These are phyloP conservation scores for Dryas integrifolia DNA, from an alignment of 331 rosid genomes.

Conservation along the genomic window DNA sequence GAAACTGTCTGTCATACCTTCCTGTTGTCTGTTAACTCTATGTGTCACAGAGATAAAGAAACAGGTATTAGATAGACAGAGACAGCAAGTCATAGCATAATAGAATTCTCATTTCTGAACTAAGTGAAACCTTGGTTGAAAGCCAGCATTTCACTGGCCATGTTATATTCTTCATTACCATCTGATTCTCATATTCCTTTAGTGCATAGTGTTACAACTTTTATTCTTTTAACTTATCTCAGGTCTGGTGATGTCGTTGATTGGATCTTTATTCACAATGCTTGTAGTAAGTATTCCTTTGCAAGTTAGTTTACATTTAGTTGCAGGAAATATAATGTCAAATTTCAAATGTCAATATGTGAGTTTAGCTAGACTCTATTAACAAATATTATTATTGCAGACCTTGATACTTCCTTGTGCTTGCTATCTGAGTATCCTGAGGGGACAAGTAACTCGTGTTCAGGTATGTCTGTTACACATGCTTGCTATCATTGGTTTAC, in stretches of 20 bases:
- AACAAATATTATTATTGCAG: conserved; percentile 38
- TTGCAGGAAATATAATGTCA: neutral
- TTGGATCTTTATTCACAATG: conserved; percentile 92
- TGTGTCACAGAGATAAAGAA: too few relatives aligned
- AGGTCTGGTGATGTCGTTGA: conserved; percentile 85
- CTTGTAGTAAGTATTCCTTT: conserved; percentile 69
- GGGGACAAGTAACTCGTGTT: conserved; percentile 51
- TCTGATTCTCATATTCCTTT: neutral
- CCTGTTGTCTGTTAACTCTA: conserved; percentile 4
- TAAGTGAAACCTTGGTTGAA: too few relatives aligned
- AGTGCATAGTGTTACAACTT: neutral
- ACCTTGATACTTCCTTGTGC: conserved; percentile 91
- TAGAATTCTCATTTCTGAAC: too few relatives aligned
- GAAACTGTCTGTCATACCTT: neutral
- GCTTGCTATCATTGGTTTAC: neutral
- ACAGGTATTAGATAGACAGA: too few relatives aligned
- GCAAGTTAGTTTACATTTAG: neutral
- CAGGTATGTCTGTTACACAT: conserved; percentile 48
- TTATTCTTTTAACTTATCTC: neutral
- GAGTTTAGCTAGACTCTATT: neutral
- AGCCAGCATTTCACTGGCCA: too few relatives aligned
- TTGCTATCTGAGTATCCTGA: conserved; percentile 70
- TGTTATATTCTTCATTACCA: neutral
- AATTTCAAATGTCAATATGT: neutral
- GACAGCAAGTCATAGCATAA: too few relatives aligned